Evolutionary conservation across 257 asterid genomes (phyloP).

Genomic region (Thymus quinquecostatus): DNA sequence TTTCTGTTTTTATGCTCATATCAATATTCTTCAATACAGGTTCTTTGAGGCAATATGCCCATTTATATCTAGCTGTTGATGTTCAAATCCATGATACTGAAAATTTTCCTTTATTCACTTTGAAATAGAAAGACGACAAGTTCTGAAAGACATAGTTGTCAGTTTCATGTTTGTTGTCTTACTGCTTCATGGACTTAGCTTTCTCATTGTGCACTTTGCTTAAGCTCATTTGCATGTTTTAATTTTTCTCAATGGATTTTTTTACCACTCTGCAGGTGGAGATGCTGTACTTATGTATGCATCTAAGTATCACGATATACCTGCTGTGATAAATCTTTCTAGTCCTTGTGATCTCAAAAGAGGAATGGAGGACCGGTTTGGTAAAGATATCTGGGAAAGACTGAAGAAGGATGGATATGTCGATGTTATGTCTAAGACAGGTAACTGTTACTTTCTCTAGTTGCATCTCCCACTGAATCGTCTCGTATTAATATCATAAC

Average conservation of each 20-base stretch:
- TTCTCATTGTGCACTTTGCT: neutral
- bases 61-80: too few relatives aligned
- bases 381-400: constrained; percentile 53
- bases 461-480: constrained; percentile 14
- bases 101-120: too few relatives aligned
- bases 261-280: constrained; percentile 59
- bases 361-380: constrained; percentile 74
- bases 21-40: too few relatives aligned
- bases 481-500: neutral
- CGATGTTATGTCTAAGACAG: constrained; percentile 53
- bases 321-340: constrained; percentile 70
- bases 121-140: too few relatives aligned
- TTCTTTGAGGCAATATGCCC: too few relatives aligned
- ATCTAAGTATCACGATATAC: constrained; percentile 72
- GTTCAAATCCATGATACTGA: too few relatives aligned
- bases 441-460: constrained; percentile 38
- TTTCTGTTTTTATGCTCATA: too few relatives aligned
- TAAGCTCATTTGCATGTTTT: neutral
- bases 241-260: neutral
- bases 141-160: too few relatives aligned
- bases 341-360: constrained; percentile 79
- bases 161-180: too few relatives aligned
- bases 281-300: constrained; percentile 72
- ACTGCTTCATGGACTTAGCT: too few relatives aligned
- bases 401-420: constrained; percentile 73